These are phyloP conservation scores for Ilyonectria destructans DNA, from an alignment of 2,329 filamentous ascomycete species.

Conservation along the genomic window DNA sequence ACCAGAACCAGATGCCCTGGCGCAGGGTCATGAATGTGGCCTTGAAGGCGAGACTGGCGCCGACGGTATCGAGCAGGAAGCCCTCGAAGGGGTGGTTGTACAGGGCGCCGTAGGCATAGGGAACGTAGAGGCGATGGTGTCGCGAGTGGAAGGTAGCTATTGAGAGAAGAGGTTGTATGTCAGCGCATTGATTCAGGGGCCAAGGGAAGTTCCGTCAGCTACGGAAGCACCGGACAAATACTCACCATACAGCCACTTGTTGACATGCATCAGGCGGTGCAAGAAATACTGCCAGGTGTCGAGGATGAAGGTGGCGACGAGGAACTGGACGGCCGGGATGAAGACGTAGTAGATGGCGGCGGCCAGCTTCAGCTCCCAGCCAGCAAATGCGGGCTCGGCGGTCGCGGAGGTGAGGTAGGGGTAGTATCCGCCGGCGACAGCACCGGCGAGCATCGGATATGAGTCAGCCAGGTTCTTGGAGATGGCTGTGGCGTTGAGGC, in stretches of 20 bases:
- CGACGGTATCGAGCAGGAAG: slow-evolving; percentile 92
- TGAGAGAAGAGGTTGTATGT: slow-evolving; percentile 66
- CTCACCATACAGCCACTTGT: slow-evolving; percentile 96
- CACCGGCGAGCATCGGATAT: slow-evolving; percentile 82
- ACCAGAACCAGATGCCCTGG: slow-evolving; percentile 92
- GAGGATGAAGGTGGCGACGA: slow-evolving; percentile 81
- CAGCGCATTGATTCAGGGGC: slow-evolving; percentile 50
- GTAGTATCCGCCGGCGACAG: slow-evolving; percentile 86
- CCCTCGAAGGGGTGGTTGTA: slow-evolving; percentile 98
- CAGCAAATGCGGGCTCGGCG: slow-evolving; percentile 81
- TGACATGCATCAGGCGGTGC: slow-evolving; percentile 96
- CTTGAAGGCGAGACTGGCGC: slow-evolving; percentile 88
- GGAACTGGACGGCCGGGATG: slow-evolving; percentile 85
- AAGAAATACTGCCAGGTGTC: slow-evolving; percentile 99
- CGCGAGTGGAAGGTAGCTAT: slow-evolving; percentile 91
- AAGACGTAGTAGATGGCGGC: slow-evolving; percentile 85
- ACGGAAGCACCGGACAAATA: slow-evolving; percentile 42
- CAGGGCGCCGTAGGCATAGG: slow-evolving; percentile 95
- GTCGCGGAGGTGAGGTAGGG: slow-evolving; percentile 77
- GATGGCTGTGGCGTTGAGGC: slow-evolving; percentile 82
- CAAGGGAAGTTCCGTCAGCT: neutral
- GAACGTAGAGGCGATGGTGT: slow-evolving; percentile 97
- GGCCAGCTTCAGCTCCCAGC: slow-evolving; percentile 85
- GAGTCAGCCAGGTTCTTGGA: slow-evolving; percentile 82
- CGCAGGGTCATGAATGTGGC: slow-evolving; percentile 86